A percentile compares a stretch with the other conserved stretches of the same genome.
Conservation (phyloP, 1,139 yeast genomes). For the Saccharomyces hybrid region DNA sequence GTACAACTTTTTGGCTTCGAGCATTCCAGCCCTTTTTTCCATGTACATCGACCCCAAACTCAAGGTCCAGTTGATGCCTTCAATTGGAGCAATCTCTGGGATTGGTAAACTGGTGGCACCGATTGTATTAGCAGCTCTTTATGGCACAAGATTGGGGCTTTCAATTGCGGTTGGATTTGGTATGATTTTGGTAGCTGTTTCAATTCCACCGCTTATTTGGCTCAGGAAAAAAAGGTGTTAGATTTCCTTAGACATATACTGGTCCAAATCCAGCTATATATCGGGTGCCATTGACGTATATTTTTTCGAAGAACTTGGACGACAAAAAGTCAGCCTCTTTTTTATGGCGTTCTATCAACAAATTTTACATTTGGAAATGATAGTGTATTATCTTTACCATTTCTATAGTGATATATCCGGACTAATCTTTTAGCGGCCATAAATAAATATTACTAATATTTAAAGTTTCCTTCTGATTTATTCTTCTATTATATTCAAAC, state of each 20-base stretch:
- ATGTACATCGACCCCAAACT: constrained; percentile 6
- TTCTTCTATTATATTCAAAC: no score
- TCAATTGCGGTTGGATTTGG: constrained; percentile 7
- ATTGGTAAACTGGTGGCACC: constrained; percentile 8
- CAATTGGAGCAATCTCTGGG: constrained; percentile 8
- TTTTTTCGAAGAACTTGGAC: background rate
- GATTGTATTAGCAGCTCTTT: constrained; percentile 7
- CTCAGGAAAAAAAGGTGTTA: constrained; percentile 3
- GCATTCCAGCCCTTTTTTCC: constrained; percentile 8
- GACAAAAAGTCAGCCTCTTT: background rate
- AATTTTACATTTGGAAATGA: no score
- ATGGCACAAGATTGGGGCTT: constrained; percentile 5
- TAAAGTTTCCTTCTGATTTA: no score
- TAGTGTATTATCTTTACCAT: no score
- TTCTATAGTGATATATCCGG: no score
- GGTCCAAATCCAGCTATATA: background rate
- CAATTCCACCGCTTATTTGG: constrained; percentile 6
- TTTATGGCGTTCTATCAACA: no score
- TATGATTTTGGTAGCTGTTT: constrained; percentile 7
- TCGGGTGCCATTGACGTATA: background rate
- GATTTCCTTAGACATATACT: background rate
- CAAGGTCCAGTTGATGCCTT: constrained; percentile 7
- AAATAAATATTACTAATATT: no score
- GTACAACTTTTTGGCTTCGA: constrained; percentile 7
- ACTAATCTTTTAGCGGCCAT: no score